Conservation (phyloP, 2,329 filamentous ascomycete genomes). For the Hymenoscyphus albidus region DNA sequence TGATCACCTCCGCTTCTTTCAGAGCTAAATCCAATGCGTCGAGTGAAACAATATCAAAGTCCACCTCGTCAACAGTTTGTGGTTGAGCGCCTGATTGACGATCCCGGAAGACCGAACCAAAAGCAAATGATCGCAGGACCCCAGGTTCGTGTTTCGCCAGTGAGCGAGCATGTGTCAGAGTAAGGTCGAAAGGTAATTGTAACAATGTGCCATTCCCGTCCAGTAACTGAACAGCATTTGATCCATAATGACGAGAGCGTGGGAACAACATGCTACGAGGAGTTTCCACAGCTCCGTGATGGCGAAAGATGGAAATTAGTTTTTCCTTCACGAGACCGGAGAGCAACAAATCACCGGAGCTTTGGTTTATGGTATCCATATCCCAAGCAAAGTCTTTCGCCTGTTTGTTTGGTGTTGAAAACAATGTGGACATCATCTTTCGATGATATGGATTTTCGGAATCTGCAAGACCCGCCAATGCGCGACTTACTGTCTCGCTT, state of each 20-base stretch:
- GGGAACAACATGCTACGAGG: slow-evolving; percentile 75
- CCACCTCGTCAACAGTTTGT: slow-evolving; percentile 78
- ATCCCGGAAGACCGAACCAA: slow-evolving; percentile 84
- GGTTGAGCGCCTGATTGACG: slow-evolving; percentile 76
- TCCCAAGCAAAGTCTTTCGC: slow-evolving; percentile 81
- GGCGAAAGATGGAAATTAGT: slow-evolving; percentile 74
- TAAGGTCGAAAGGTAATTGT: slow-evolving; percentile 92
- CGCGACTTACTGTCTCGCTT: slow-evolving; percentile 82
- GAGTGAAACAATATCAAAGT: slow-evolving; percentile 91
- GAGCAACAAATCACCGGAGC: slow-evolving; percentile 60
- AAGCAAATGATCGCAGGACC: slow-evolving; percentile 75
- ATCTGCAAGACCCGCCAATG: slow-evolving; percentile 76
- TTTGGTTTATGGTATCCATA: slow-evolving; percentile 55
- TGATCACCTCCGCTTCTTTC: slow-evolving; percentile 91
- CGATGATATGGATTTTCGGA: slow-evolving; percentile 83
- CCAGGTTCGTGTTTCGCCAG: slow-evolving; percentile 70
- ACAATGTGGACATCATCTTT: slow-evolving; percentile 83
- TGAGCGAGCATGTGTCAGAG: slow-evolving; percentile 79
- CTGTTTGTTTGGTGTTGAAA: slow-evolving; percentile 66
- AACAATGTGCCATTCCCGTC: slow-evolving; percentile 82
- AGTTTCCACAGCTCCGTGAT: slow-evolving; percentile 83
- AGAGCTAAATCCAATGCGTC: slow-evolving; percentile 77
- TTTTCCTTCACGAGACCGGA: slow-evolving; percentile 71
- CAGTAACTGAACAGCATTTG: slow-evolving; percentile 73
- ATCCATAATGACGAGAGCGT: slow-evolving; percentile 71